Percentiles rank a stretch among this genome's conserved stretches.
These are phyloP conservation scores for Pseudogymnoascus sp. DNA, from an alignment of 2,329 filamentous ascomycete genomes.

Conservation along the genomic window DNA sequence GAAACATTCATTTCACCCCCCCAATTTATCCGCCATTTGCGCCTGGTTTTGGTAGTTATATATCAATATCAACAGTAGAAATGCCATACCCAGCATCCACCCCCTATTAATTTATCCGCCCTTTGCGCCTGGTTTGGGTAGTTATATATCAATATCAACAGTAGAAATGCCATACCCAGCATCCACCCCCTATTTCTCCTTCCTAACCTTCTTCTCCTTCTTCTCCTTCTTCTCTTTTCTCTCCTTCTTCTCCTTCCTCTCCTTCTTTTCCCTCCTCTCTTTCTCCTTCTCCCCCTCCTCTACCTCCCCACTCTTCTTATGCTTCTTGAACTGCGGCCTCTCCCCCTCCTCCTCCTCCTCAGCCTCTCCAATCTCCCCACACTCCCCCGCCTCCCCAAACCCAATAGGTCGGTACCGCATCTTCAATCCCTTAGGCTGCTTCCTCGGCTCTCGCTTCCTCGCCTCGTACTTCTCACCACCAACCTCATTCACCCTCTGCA, in stretches of 20 bases:
- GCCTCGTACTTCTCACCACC: constrained; percentile 19
- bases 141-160: not conserved
- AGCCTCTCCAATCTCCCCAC: constrained; percentile 36
- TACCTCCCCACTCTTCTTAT: constrained; percentile 27
- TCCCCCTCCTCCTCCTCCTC: constrained; percentile 37
- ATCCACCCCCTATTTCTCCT: not conserved
- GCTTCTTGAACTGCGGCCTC: constrained; percentile 29
- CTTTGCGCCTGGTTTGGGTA: not conserved
- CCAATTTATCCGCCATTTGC: not conserved
- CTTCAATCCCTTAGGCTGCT: constrained; percentile 59
- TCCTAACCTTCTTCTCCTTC: constrained; percentile 9
- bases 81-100: not conserved
- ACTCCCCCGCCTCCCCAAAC: constrained; percentile 34
- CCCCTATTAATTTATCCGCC: not conserved
- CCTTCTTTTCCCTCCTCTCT: not conserved
- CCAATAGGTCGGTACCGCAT: constrained; percentile 62
- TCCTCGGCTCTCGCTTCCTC: constrained; percentile 42
- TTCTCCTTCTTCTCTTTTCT: not conserved
- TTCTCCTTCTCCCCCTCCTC: constrained; percentile 32
- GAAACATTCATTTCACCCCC: not conserved
- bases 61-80: not conserved
- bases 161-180: not conserved
- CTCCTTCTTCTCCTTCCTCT: not conserved
- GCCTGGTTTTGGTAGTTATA: not conserved
- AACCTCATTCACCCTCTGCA: constrained; percentile 55